phyloP scores from a whole-genome alignment of 2,329 filamentous ascomycete genomes.

The Curvularia sp. region DNA sequence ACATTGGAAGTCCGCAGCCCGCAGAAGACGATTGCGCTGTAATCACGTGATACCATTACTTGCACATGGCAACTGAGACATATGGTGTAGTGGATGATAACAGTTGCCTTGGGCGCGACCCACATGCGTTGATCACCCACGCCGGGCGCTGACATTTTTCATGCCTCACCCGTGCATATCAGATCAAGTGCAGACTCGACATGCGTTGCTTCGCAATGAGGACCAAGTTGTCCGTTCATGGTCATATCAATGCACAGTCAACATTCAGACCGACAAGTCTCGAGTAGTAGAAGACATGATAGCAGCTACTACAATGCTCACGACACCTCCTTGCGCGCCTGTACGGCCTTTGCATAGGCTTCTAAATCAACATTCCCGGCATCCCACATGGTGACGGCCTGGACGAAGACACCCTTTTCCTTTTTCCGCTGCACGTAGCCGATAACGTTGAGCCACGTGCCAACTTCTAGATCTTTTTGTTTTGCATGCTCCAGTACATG shows the following conservation, averaged over 20 bases:
- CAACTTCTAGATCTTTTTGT: conserved; percentile 69
- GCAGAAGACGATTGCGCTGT: neutral
- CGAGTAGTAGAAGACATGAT: neutral
- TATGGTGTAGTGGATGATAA: neutral
- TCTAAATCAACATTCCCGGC: conserved; percentile 75
- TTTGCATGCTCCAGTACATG: conserved; percentile 72
- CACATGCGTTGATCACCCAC: neutral
- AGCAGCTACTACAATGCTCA: neutral
- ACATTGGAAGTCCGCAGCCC: neutral
- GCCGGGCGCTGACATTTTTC: neutral
- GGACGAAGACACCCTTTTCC: conserved; percentile 59
- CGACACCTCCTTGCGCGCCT: conserved; percentile 18
- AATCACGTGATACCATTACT: neutral
- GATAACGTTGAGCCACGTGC: conserved; percentile 89
- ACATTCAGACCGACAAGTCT: no score
- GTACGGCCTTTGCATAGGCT: conserved; percentile 68
- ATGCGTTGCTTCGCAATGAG: no score
- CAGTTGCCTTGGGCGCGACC: neutral
- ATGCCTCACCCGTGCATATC: neutral
- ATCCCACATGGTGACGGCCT: conserved; percentile 79
- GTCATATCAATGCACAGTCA: no score
- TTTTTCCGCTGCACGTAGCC: conserved; percentile 67
- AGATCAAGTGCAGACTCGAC: neutral
- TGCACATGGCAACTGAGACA: neutral
- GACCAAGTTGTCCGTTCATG: neutral